Conservation (phyloP, 192 early-diverging fungal genomes). For the Rhizoclosmatium sp. region DNA sequence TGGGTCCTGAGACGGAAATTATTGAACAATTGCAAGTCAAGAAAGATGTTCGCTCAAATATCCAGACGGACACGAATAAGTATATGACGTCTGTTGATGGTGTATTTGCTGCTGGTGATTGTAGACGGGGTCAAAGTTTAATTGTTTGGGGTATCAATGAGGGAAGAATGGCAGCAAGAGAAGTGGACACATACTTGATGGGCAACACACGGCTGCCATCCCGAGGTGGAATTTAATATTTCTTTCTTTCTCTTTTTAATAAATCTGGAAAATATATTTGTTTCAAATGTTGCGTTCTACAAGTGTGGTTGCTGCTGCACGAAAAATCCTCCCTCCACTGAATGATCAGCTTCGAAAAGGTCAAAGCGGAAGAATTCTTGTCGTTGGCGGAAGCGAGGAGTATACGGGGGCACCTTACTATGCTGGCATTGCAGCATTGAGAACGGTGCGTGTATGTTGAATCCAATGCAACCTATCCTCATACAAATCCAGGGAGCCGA, state of each 20-base stretch:
- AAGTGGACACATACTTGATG: conserved; percentile 86
- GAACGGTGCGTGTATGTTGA: conserved; percentile 57
- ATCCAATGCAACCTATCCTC: background rate
- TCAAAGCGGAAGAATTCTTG: conserved; percentile 76
- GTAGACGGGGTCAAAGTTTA: conserved; percentile 91
- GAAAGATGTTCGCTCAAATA: conserved; percentile 79
- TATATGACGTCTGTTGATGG: conserved; percentile 81
- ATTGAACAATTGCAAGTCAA: conserved; percentile 82
- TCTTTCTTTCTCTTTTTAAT: conserved; percentile 15
- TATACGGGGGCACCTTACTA: conserved; percentile 93
- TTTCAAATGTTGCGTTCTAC: background rate
- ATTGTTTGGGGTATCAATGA: conserved; percentile 99
- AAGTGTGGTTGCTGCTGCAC: background rate
- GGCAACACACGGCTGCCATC: conserved; percentile 86
- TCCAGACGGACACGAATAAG: conserved; percentile 77
- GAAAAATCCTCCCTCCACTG: conserved; percentile 59
- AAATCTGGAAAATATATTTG: background rate
- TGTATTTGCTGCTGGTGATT: conserved; percentile 98
- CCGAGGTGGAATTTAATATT: conserved; percentile 76
- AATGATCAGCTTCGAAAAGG: conserved; percentile 76
- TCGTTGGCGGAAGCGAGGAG: conserved; percentile 89
- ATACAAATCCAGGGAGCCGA: conserved; percentile 73
- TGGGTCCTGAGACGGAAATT: conserved; percentile 89
- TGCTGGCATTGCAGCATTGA: conserved; percentile 74
- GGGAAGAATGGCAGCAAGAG: conserved; percentile 92